phyloP scores from a whole-genome alignment of 1,284 basidiomycete species.

The Trametes polyzona region DNA sequence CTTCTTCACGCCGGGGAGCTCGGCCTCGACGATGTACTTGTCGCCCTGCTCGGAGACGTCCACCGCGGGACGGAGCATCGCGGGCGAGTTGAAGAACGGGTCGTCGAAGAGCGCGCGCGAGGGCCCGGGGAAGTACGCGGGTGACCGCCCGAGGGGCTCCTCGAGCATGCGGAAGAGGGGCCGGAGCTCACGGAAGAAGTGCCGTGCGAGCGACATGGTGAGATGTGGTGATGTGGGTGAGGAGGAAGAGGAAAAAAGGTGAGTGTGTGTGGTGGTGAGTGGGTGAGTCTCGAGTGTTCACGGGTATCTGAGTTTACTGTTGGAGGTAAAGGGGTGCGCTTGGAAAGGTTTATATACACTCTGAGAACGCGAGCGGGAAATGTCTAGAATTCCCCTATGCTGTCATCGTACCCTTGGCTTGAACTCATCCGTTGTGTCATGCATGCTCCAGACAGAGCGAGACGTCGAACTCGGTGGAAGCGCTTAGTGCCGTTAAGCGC shows the following conservation, averaged over 20 bases:
- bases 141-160: conserved; percentile 57
- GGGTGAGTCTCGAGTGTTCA: background rate
- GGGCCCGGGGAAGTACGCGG: conserved; percentile 38
- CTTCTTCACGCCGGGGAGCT: conserved; percentile 78
- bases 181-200: conserved; percentile 71
- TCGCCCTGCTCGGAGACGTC: conserved; percentile 70
- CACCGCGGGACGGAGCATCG: conserved; percentile 52
- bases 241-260: background rate
- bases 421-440: conserved; percentile 18
- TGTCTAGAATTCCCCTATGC: conserved; percentile 9
- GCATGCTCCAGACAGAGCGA: conserved; percentile 23
- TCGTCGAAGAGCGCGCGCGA: conserved; percentile 50
- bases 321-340: background rate
- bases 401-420: background rate
- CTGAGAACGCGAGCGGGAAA: background rate
- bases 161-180: conserved; percentile 75
- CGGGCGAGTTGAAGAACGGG: conserved; percentile 48
- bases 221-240: background rate
- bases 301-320: background rate
- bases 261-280: background rate
- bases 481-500: conserved; percentile 13
- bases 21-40: conserved; percentile 72
- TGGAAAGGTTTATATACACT: background rate
- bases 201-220: conserved; percentile 46
- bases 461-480: conserved; percentile 13